Percentiles rank a stretch among this genome's conserved stretches.
Conservation (phyloP, 768 basidiomycete species). For the Paxillus involutus region DNA sequence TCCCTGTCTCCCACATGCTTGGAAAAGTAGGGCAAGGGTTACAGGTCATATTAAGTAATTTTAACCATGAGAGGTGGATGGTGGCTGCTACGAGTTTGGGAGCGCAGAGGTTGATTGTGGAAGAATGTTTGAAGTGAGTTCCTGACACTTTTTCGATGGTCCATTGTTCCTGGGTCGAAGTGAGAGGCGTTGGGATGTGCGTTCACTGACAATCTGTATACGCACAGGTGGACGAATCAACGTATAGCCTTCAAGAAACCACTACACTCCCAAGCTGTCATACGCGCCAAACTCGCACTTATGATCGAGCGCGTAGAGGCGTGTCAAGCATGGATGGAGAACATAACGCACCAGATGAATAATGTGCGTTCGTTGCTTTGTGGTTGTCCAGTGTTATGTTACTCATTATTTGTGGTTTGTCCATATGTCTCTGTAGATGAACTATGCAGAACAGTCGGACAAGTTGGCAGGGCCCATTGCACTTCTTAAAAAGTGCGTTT, state of each 20-base stretch:
- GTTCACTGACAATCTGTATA: slow-evolving; percentile 7
- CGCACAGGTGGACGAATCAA: slow-evolving; percentile 78
- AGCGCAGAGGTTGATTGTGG: slow-evolving; percentile 78
- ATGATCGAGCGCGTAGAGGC: slow-evolving; percentile 92
- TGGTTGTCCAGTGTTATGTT: background rate
- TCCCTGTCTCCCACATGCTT: slow-evolving; percentile 85
- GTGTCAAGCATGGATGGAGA: slow-evolving; percentile 88
- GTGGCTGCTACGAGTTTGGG: slow-evolving; percentile 68
- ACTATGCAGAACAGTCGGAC: slow-evolving; percentile 78
- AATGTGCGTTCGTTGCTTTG: slow-evolving; percentile 46
- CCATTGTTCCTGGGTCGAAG: background rate
- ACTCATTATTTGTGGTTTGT: background rate
- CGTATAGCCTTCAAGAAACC: slow-evolving; percentile 91
- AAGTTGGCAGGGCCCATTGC: slow-evolving; percentile 89
- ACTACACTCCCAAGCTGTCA: slow-evolving; percentile 77
- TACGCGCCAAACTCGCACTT: slow-evolving; percentile 79
- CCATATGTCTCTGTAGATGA: slow-evolving; percentile 62
- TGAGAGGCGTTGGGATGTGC: no score
- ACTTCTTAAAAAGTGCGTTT: slow-evolving; percentile 78
- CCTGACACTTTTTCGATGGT: background rate
- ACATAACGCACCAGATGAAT: slow-evolving; percentile 89
- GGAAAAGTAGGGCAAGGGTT: slow-evolving; percentile 85
- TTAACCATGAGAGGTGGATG: slow-evolving; percentile 93
- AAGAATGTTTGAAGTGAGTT: slow-evolving; percentile 82
- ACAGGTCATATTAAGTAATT: slow-evolving; percentile 79